Percentiles rank a stretch among this genome's conserved stretches.
Conservation (phyloP, 352 stramenopile genomes). For the Phytophthora palmivora region DNA sequence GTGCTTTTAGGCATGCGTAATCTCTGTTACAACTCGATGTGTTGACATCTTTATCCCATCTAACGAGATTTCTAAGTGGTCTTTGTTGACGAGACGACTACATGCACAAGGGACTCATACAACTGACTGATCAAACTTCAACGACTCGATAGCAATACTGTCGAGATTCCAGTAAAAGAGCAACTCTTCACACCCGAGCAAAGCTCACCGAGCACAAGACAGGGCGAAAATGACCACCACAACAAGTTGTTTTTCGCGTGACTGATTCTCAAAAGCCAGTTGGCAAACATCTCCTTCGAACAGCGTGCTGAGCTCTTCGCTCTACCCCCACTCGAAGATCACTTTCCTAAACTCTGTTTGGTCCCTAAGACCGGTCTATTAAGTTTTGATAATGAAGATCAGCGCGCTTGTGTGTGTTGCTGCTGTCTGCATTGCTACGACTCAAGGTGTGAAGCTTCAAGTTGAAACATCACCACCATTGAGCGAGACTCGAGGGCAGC, state of each 20-base stretch:
- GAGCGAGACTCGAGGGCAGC: slow-evolving; percentile 1
- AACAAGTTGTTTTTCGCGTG: not conserved
- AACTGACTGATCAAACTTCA: not conserved
- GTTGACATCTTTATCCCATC: not conserved
- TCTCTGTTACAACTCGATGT: not conserved
- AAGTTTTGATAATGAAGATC: slow-evolving; percentile 1
- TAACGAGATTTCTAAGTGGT: too few species aligned
- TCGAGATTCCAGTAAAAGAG: slow-evolving; percentile 2
- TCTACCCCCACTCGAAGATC: not conserved
- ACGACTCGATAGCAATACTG: not conserved
- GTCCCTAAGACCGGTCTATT: not conserved
- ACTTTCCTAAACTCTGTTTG: slow-evolving; percentile 1
- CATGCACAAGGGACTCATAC: too few species aligned
- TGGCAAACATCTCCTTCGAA: slow-evolving; percentile 1
- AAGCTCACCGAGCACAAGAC: slow-evolving; percentile 1
- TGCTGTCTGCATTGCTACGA: not conserved
- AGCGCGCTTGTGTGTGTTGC: not conserved
- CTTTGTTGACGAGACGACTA: too few species aligned
- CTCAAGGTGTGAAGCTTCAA: slow-evolving; percentile 9
- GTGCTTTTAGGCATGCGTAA: too few species aligned
- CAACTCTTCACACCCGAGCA: slow-evolving; percentile 6
- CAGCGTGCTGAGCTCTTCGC: slow-evolving; percentile 5
- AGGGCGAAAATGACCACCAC: not conserved
- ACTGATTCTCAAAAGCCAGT: slow-evolving; percentile 9
- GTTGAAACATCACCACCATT: not conserved